Evolutionary conservation across 345 rosid species (phyloP), one percentile per base, ranked within the genome.

Genomic region (Citrus unshiu): DNA sequence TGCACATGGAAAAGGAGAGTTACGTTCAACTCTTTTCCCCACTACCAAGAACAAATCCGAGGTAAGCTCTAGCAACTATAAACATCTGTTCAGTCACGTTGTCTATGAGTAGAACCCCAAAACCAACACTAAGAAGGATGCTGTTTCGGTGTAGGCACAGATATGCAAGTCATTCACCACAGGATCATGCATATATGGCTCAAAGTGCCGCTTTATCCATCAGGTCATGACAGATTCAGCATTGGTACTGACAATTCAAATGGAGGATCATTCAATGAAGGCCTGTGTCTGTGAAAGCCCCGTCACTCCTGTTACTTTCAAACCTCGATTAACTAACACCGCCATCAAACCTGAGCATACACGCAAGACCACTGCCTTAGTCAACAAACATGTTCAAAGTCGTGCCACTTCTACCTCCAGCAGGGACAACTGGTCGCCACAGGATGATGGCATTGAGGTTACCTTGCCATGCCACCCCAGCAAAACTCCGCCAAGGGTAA

Each of bases 371-470:
- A 49, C 54, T 27, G 5, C 75, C 34, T 29, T 1, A 54, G 1
- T 4, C 43, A 57, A 10, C 40, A 51, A 71, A 43, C 62, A 49
- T 29, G 29, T 7, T 14, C 14, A 32, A 77, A 10, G 10, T 66
- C 34, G n/a, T 8, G 30, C 77, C 22, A 3, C n/a, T 73, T 7
- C 78, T 19, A 30, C 24, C 62, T 67, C 70, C 43, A 69, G 51
- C 25, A 25, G 18, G 35, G 81, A 32, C 25, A 1, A 64, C 25
- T 95, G 98, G 97, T 87, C 88, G 54, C 98, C 98, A 34, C 76
- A 59, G 61, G 93, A 91, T 81, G 98, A 95, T 87, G 88, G 87
- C 77, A 85, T 91, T 76, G 82, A 83, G 79, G 70, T 85, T 76
- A n/a, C 76, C n/a, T 79, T 90, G 71, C 85, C 89, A 49, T 43